Evolutionary conservation across 352 stramenopile genomes (phyloP), one percentile per base, ranked within the genome.

Genomic region (Thalassiosira sp.): DNA sequence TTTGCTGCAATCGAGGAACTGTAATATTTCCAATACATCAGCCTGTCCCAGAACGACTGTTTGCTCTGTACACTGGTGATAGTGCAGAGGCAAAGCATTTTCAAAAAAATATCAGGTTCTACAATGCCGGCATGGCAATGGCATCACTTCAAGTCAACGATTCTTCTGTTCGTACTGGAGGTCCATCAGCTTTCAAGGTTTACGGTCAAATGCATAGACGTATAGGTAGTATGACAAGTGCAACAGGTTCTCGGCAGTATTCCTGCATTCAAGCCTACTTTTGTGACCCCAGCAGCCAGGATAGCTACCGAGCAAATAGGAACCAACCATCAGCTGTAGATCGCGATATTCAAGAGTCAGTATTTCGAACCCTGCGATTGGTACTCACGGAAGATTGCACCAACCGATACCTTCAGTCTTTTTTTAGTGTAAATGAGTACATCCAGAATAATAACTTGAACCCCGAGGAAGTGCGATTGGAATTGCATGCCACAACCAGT

Each of bases 71-170:
- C 57, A n/a, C n/a, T n/a, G n/a, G n/a, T n/a, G n/a, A n/a, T n/a
- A n/a, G n/a, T n/a, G n/a, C n/a, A 60, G 15, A 28, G 27, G 61
- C 61, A 15, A 60, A 51, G 31, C 61, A 70, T 37, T 70, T 70
- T 37, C 28, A 46, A 13, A 51, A 1, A 5, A 58, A 60, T 15
- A 46, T 70, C 22, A 43, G 61, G 33, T 16, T 35, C 5, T 70
- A 61, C 25, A 70, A 60, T 48, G 24, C 10, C 20, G 61, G 45
- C n/a, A 18, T 70, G 43, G 1, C 1, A 10, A 70, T 70, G 61
- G 61, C 61, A 22, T 49, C 31, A 13, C 22, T 60, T 22, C 24
- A 70, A 61, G 61, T 60, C 1, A 45, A 42, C 16, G 58, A 67
- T 67, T 15, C 3, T 42, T 42, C 58, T 10, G 20, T 67, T 13